Percentiles rank a stretch among this genome's conserved stretches.
phyloP scores from a whole-genome alignment of 371 early-diverging fungal species.

The Synchytrium microbalum region DNA sequence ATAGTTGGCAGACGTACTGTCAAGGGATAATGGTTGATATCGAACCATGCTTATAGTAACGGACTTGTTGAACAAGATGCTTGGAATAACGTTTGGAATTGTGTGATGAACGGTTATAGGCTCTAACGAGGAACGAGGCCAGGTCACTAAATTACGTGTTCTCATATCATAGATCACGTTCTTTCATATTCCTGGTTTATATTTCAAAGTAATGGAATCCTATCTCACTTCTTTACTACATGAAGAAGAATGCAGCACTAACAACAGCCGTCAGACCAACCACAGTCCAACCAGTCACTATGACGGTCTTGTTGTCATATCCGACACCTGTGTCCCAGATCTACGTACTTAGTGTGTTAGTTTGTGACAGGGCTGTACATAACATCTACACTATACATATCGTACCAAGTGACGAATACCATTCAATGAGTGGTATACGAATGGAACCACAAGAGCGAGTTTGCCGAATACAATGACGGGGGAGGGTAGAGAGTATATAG shows the following conservation, averaged over 20 bases:
- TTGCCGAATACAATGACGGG: slow-evolving; percentile 54
- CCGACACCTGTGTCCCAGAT: slow-evolving; percentile 72
- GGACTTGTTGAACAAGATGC: neutral
- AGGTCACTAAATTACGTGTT: too few species aligned
- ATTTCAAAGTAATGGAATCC: too few species aligned
- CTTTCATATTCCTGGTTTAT: too few species aligned
- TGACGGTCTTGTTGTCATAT: slow-evolving; percentile 70
- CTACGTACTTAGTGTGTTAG: slow-evolving; percentile 28
- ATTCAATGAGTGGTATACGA: slow-evolving; percentile 78
- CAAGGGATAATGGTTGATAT: slow-evolving; percentile 23
- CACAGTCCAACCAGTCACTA: slow-evolving; percentile 73
- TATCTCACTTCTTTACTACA: neutral
- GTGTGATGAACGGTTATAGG: neutral
- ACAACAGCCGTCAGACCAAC: slow-evolving; percentile 55
- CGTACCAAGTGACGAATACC: slow-evolving; percentile 83
- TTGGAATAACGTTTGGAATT: too few species aligned
- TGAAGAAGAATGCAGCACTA: slow-evolving; percentile 19
- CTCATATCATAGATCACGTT: too few species aligned
- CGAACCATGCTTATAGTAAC: slow-evolving; percentile 12
- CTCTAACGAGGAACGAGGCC: neutral
- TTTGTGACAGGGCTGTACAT: neutral
- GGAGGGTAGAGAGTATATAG: slow-evolving; percentile 46
- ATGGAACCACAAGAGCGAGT: slow-evolving; percentile 57
- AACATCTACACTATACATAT: neutral
- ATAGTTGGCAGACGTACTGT: slow-evolving; percentile 4